Percentiles rank a stretch among this genome's conserved stretches.
Evolutionary conservation across 1,139 yeast species (phyloP).

Genomic region (Candida smagusa): DNA sequence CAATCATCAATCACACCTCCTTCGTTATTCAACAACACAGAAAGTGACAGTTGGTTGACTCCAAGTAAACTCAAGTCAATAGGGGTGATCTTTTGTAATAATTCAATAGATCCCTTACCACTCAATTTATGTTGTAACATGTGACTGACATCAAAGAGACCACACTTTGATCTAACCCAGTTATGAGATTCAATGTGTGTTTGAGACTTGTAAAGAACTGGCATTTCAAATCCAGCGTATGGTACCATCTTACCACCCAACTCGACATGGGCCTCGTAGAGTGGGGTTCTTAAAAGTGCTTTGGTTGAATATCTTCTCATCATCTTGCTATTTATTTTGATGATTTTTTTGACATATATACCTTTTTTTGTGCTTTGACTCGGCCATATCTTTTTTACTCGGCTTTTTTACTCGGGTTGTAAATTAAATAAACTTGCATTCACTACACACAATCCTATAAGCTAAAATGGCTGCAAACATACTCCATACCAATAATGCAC

Average conservation of each 20-base stretch:
- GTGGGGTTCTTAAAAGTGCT: constrained; percentile 62
- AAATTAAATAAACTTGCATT: background rate
- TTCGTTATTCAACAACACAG: constrained; percentile 68
- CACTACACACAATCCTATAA: background rate
- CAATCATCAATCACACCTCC: constrained; percentile 94
- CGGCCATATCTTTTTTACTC: background rate
- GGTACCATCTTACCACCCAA: constrained; percentile 91
- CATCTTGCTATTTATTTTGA: constrained; percentile 2
- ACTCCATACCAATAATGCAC: constrained; percentile 7
- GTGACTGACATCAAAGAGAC: constrained; percentile 93
- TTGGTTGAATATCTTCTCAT: constrained; percentile 11
- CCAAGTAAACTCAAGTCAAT: constrained; percentile 63
- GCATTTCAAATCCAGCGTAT: constrained; percentile 94
- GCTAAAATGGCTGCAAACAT: constrained; percentile 6
- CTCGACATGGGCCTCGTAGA: constrained; percentile 73
- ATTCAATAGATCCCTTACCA: constrained; percentile 67
- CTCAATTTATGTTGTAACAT: constrained; percentile 84
- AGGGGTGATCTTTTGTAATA: constrained; percentile 81
- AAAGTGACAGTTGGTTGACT: constrained; percentile 64
- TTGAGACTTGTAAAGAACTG: constrained; percentile 79
- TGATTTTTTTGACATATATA: background rate
- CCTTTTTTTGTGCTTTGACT: constrained; percentile 1
- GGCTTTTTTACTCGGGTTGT: background rate
- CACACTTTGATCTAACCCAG: constrained; percentile 88
- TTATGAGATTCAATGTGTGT: constrained; percentile 89